Base-by-base conservation (phyloP, 2,329 filamentous ascomycete genomes). In the Xylaria sp. region DNA sequence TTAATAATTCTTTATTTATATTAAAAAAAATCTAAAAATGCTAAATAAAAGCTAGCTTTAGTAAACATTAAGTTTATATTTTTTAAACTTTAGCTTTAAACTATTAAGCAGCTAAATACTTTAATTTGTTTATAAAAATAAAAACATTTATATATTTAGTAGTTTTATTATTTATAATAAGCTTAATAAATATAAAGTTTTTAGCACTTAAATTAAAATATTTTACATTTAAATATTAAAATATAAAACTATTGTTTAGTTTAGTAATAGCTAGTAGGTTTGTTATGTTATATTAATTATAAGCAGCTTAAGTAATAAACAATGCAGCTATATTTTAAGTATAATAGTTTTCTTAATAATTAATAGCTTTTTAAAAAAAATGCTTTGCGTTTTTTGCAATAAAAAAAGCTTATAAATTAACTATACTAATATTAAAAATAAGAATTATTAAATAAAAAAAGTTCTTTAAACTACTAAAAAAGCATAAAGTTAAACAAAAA, bases 51-150 rank as follows among this genome's bases (percentile, higher is more conserved):
- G 13, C 3, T n/a, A 29, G 11, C 1, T 11, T 27, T 11, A 49
- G 31, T 1, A 59, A 50, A 13, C 13, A 59, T 50, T 59, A 59
- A 4, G 9, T 59, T 50, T 59, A 59, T n/a, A 59, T 5, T 27
- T 38, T 39, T 5, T 29, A 29, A 11, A 59, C 22, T 29, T 59
- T 49, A 5, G 9, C 2, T n/a, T 49, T 59, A n/a, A 38, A 49
- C 0, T 59, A 27, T 29, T 59, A 50, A 10, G 13, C 13, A 22
- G 4, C 7, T 27, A 59, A 50, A 29, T 59, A 7, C 15, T 59
- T 59, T 27, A 59, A 7, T n/a, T 17, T n/a, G 10, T 59, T 50
- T 59, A 59, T 59, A 50, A 59, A 59, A 6, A 7, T 13, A 29
- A 5, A 59, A 9, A 59, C 29, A 39, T 29, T 56, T 31, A 44